Evolutionary conservation across 345 rosid genomes (phyloP), one percentile per base, ranked within the genome.

Genomic region (Eucalyptus brandiana): DNA sequence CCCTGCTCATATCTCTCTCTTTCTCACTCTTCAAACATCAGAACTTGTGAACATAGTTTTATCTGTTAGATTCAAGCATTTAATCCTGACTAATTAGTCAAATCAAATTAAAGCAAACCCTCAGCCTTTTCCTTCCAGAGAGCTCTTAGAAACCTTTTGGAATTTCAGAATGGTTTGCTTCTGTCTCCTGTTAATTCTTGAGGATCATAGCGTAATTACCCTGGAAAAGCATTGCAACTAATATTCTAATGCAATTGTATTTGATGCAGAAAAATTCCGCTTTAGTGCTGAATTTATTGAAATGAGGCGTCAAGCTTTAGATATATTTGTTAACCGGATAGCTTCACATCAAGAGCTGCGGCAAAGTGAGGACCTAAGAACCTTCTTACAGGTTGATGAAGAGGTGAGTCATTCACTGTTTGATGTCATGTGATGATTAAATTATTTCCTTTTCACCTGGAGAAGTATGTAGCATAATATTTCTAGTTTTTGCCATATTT

Each of bases 261-360:
- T 42, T 89, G 45, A 86, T 94, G 94, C 98, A 98, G 99, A 98
- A 90, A 98, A 98, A 87, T 97, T 98, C 86, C 97, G 99, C 32
- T 98, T 96, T 91, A 97, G 99, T 94, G 97, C 99, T 88, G 99
- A 98, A 86, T 98, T 98, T 92, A 98, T 98, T 88, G 99, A 98
- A 91, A 94, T 96, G 97, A 96, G 99, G 93, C 96, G 98, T 87
- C 98, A 93, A 91, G 99, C 95, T 21, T 88, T 98, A 93, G 98
- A 98, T 92, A 60, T 94, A 89, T 98, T 98, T 93, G 95, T 97
- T 67, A 97, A 97, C 91, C 95, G 99, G 89, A 96, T 98, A 89
- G 98, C 99, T 87, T 95, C 95, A 13, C 99, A 97, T 88, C 92
- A 92, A 34, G 98, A 96, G 93, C 97, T 98, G 92, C 97, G 93